Base-by-base conservation (phyloP, 257 asterid genomes). In the Henckelia pumila region DNA sequence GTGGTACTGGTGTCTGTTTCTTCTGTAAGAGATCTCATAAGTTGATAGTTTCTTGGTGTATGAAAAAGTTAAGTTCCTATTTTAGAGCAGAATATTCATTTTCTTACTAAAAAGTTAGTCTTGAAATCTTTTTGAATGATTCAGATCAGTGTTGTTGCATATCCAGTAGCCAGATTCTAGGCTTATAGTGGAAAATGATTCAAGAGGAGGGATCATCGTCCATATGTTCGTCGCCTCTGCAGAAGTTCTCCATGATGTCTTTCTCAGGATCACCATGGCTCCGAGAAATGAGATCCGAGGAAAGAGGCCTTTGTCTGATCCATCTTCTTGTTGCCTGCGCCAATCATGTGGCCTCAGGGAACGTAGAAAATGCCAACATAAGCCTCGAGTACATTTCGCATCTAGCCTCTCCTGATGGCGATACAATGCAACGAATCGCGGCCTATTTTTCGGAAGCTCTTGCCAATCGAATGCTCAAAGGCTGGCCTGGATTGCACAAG, bases 401-500 rank as follows among this genome's bases (percentile, higher is more conserved):
- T 23, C 85, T 89, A 2, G 86, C 95, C 63, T 79, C 92, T 19
- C 87, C 95, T 3, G 78, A 79, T 24, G 96, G 96, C 3, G 96
- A 89, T 68, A 79, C 93, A 4, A 88, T 89, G 79, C 96, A 89
- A 78, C 68, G 96, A 32, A 82, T 89, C 1, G 91, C 90, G 2
- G 83, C 95, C 0, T 85, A 89, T 67, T 89, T 89, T 77, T 61
- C 84, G 0, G 86, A 83, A 75, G 95, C 96, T 21, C 92, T 89
- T 5, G 96, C 96, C 44, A 87, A 87, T 8, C 80, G 96, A 1
- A 68, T 85, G 62, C 85, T 89, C 6, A 83, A 73, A 67, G 59
- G 80, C 24, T 85, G 87, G 91, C 88, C 91, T 2, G 95, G 93
- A 8, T 56, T 89, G 59, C 82, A 89, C 68, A 82, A 78, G 73